Conservation (phyloP, 306 rosid genomes). For the Rosa chinensis region DNA sequence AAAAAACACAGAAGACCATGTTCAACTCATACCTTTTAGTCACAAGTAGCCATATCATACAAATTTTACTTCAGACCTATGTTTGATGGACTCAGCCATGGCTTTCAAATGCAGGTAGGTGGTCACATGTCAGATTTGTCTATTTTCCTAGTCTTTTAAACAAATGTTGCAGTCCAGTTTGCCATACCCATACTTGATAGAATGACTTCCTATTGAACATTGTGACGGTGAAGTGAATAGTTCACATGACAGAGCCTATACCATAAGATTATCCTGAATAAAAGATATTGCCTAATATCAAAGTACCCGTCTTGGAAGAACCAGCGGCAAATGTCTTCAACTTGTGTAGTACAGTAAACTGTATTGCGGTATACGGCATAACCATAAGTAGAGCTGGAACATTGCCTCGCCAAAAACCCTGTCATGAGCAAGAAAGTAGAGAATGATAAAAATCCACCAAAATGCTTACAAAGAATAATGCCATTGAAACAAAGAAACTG, state of each 20-base stretch:
- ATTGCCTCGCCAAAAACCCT: constrained; percentile 99
- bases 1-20: not conserved
- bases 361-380: constrained; percentile 97
- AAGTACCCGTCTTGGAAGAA: constrained; percentile 76
- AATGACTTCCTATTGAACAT: not conserved
- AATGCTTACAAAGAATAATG: not conserved
- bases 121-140: not conserved
- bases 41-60: not conserved
- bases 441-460: not conserved
- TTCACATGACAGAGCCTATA: not conserved
- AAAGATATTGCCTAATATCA: not conserved
- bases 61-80: not conserved
- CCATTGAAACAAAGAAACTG: constrained; percentile 1
- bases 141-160: not conserved
- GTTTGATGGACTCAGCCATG: not conserved
- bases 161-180: not conserved
- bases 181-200: not conserved
- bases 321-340: constrained; percentile 86
- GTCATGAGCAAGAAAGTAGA: constrained; percentile 17
- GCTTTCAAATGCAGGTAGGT: not conserved
- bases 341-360: constrained; percentile 79
- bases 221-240: not conserved
- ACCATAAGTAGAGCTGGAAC: constrained; percentile 98
- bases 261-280: not conserved
- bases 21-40: not conserved